These are phyloP conservation scores for Eucalyptus guilfoylei DNA, from an alignment of 345 rosid species.

Conservation along the genomic window DNA sequence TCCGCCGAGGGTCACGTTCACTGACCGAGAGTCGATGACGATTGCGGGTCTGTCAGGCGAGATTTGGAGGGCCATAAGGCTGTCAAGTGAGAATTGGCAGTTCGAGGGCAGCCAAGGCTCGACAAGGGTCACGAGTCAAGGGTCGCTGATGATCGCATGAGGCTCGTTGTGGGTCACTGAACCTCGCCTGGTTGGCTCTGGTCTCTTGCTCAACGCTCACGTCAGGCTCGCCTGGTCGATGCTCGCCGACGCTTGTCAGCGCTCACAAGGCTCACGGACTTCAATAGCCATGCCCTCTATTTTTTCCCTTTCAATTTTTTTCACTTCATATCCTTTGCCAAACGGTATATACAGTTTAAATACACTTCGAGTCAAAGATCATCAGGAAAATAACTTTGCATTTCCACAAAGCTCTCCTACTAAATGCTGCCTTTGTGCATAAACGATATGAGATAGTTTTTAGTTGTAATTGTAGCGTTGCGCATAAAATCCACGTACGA, in stretches of 20 bases:
- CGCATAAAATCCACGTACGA: neutral
- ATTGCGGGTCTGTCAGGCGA: neutral
- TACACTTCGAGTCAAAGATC: neutral
- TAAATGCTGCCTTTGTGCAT: neutral
- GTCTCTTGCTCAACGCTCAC: neutral
- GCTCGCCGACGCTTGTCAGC: too few relatives aligned
- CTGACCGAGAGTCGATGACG: neutral
- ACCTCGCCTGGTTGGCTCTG: neutral
- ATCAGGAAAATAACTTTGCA: neutral
- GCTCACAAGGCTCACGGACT: neutral
- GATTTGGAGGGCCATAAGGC: neutral
- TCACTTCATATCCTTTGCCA: neutral
- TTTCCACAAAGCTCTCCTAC: neutral
- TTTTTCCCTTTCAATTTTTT: too few relatives aligned
- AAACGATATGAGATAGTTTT: neutral
- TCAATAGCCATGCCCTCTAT: too few relatives aligned
- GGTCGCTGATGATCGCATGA: neutral
- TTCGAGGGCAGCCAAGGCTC: neutral
- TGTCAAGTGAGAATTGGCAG: neutral
- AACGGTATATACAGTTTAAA: neutral
- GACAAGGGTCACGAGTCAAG: neutral
- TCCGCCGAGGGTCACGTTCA: neutral
- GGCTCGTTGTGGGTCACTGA: neutral
- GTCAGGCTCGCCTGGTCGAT: neutral
- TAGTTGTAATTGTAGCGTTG: neutral